Evolutionary conservation across 768 basidiomycete species (phyloP), one percentile per base, ranked within the genome.

Genomic region (Mycena chlorophos): DNA sequence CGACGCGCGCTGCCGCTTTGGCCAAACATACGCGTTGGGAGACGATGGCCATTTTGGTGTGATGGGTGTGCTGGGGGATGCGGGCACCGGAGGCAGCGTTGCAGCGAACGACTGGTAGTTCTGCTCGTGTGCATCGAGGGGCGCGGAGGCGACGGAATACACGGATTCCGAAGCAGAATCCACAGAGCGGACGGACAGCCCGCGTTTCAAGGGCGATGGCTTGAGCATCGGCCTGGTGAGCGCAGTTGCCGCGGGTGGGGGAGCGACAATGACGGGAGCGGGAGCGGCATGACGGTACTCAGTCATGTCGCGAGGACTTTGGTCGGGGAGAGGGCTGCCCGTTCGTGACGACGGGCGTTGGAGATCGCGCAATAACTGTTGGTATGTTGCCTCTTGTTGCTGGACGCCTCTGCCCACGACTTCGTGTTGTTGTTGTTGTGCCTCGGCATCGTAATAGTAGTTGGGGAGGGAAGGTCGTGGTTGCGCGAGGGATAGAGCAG

Each of bases 81-180:
- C 56, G 26, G 68, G 62, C 19, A 65, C 34, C 19, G 64, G 58
- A 20, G 62, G 58, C 6, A 72, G 54, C 51, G 38, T 58, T 51
- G 30, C 56, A 62, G 55, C 62, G 63, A 56, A 68, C 42, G 25
- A 63, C 56, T 67, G 67, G 52, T 66, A 57, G 4, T 61, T 49
- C 10, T 40, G 52, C 23, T 68, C 66, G 45, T 66, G 65, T 50
- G 59, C 45, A 55, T 65, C 60, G 19, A 57, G 23, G 14, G 72
- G 67, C 2, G 74, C 73, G 17, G 75, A 76, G 4, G 66, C 68
- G 13, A 66, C 61, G 23, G 75, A 75, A 58, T 76, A 74, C 14
- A 73, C 61, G 37, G n/a, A n/a, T n/a, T n/a, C n/a, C n/a, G 73
- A 75, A 12, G 62, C 67, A 2, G 70, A 66, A 51, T 69, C 68